These are phyloP conservation scores for Gossypium raimondii DNA, from an alignment of 345 rosid species.

Conservation along the genomic window DNA sequence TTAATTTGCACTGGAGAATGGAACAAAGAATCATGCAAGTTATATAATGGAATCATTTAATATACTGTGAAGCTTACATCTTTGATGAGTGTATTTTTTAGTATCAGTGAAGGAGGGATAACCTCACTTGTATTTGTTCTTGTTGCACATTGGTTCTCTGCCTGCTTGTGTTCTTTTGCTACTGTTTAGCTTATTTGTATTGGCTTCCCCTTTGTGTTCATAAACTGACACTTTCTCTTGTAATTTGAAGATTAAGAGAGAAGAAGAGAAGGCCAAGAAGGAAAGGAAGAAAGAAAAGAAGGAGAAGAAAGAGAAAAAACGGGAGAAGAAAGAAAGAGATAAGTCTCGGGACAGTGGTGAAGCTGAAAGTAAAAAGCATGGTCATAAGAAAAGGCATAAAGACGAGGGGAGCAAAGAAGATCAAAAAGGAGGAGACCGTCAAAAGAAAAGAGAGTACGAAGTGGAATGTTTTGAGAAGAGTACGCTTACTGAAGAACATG, in stretches of 20 bases:
- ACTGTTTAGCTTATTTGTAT: background rate
- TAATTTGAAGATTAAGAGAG: slow-evolving; percentile 35
- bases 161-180: background rate
- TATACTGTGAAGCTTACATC: background rate
- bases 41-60: background rate
- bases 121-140: background rate
- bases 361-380: slow-evolving; percentile 28
- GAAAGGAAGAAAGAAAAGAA: slow-evolving; percentile 23
- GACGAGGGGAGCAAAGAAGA: slow-evolving; percentile 27
- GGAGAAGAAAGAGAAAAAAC: slow-evolving; percentile 26
- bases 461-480: slow-evolving; percentile 45
- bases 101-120: background rate
- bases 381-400: slow-evolving; percentile 36
- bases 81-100: background rate
- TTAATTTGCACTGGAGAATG: background rate
- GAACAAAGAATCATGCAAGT: background rate
- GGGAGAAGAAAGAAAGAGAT: slow-evolving; percentile 31
- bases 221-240: slow-evolving; percentile 20
- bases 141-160: background rate
- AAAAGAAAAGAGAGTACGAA: slow-evolving; percentile 29
- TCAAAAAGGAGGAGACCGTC: slow-evolving; percentile 28
- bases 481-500: slow-evolving; percentile 61
- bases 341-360: slow-evolving; percentile 29
- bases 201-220: slow-evolving; percentile 6
- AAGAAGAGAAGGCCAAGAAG: slow-evolving; percentile 37